Evolutionary conservation across 345 rosid species (phyloP).

Genomic region (Populus tremula): DNA sequence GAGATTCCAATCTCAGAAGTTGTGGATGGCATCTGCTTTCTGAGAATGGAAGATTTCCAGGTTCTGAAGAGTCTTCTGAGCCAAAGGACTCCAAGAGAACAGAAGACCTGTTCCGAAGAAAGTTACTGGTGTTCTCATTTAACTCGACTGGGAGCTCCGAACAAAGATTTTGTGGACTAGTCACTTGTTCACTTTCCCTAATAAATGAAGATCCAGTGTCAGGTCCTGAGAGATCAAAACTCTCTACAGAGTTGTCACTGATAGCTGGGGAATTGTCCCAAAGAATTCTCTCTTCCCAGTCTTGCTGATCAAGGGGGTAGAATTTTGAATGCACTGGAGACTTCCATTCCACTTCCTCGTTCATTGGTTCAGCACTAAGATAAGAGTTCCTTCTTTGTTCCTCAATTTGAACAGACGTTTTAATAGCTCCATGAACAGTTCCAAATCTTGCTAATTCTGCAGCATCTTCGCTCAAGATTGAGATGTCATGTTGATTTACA

Average conservation of each 20-base stretch:
- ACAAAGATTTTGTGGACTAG: slow-evolving; percentile 23
- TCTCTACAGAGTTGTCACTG: slow-evolving; percentile 41
- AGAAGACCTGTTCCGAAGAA: slow-evolving; percentile 32
- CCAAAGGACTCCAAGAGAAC: slow-evolving; percentile 56
- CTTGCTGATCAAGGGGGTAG: slow-evolving; percentile 81
- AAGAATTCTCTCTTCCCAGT: slow-evolving; percentile 81
- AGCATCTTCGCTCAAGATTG: slow-evolving; percentile 35
- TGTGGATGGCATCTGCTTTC: slow-evolving; percentile 69
- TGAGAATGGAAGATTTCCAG: slow-evolving; percentile 21
- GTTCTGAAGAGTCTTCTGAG: slow-evolving; percentile 32
- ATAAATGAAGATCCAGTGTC: slow-evolving; percentile 33
- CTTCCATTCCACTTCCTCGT: slow-evolving; percentile 52
- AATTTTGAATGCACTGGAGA: slow-evolving; percentile 44
- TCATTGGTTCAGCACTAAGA: slow-evolving; percentile 67
- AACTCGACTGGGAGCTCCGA: slow-evolving; percentile 23
- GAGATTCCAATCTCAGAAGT: slow-evolving; percentile 78
- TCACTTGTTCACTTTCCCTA: slow-evolving; percentile 35
- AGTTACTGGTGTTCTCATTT: slow-evolving; percentile 36
- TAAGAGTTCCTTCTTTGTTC: slow-evolving; percentile 42
- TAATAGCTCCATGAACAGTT: slow-evolving; percentile 26
- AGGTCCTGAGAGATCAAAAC: slow-evolving; percentile 40
- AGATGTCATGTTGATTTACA: slow-evolving; percentile 39
- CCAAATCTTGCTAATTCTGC: slow-evolving; percentile 40
- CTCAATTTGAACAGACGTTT: slow-evolving; percentile 31
- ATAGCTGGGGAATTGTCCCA: slow-evolving; percentile 70